Evolutionary conservation across 768 basidiomycete genomes (phyloP), one percentile per base, ranked within the genome.

Genomic region (Hydnum rufescens): DNA sequence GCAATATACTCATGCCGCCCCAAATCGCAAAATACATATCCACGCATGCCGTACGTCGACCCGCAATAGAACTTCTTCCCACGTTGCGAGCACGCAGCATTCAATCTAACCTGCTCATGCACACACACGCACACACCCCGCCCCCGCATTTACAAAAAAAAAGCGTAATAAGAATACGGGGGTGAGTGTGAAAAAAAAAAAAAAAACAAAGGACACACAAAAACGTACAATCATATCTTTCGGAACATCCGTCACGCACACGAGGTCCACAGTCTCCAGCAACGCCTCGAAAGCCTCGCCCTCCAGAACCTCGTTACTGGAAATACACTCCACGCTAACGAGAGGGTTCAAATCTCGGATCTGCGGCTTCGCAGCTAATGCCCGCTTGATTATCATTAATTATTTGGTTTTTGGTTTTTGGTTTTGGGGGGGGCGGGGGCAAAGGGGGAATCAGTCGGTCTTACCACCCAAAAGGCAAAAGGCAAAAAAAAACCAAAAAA

Each of bases 21-120:
- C 52, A 99, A 71, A 63, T 97, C 92, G 57, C 87, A 88, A 62
- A 96, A 95, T 60, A 95, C 87, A 66, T 88, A 99, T 16, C 93
- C 93, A 44, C 79, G 68, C 54, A 92, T 70, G 22, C 93, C 93
- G 63, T 88, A 92, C 16, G 83, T 81, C 6, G 86, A 86, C 1
- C 90, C 90, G n/a, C 81, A 77, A 60, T 95, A 96, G 63, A 97
- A 81, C 4, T 85, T 80, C 56, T 80, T 88, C 42, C 70, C 67
- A 48, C 74, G 68, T 53, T 73, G 71, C 55, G 90, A 73, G 63
- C 89, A 88, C n/a, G 77, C 70, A 50, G 76, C 73, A 63, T 96
- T 92, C 51, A 92, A 71, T 48, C 67, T 70, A 58, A 82, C 71
- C 93, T 96, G 61, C 13, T 51, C n/a, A n/a, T n/a, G n/a, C n/a